Conservation (phyloP, 192 early-diverging fungal genomes). For the Funneliformis geosporum region DNA sequence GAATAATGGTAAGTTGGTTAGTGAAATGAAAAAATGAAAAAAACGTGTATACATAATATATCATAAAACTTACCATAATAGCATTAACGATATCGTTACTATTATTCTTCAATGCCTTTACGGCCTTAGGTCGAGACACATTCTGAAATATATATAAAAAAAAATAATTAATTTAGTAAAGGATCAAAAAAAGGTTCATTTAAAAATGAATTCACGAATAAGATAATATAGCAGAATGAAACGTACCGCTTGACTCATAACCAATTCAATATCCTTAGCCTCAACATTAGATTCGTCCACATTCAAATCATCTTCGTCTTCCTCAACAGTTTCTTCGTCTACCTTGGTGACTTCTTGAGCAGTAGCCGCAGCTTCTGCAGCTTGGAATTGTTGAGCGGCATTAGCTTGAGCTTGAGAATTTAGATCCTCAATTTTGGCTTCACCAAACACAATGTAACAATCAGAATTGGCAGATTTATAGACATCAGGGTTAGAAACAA, state of each 20-base stretch:
- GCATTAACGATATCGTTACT: slow-evolving; percentile 93
- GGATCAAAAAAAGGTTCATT: not conserved
- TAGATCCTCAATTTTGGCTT: slow-evolving; percentile 86
- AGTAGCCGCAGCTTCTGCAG: slow-evolving; percentile 42
- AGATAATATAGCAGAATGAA: not conserved
- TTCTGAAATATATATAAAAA: slow-evolving; percentile 36
- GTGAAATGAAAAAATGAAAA: too few relatives aligned
- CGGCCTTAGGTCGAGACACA: slow-evolving; percentile 82
- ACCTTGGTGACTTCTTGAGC: slow-evolving; percentile 49
- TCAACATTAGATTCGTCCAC: slow-evolving; percentile 86
- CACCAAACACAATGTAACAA: slow-evolving; percentile 96
- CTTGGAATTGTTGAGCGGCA: slow-evolving; percentile 55
- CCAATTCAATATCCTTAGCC: slow-evolving; percentile 91
- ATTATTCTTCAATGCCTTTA: slow-evolving; percentile 88
- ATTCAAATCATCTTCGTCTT: slow-evolving; percentile 69
- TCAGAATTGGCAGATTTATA: slow-evolving; percentile 88
- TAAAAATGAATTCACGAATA: not conserved
- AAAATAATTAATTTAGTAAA: not conserved
- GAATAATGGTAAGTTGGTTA: too few relatives aligned
- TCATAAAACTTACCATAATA: slow-evolving; percentile 74
- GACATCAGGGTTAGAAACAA: slow-evolving; percentile 89
- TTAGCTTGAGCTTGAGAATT: slow-evolving; percentile 72
- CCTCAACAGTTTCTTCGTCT: slow-evolving; percentile 45
- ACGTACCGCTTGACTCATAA: slow-evolving; percentile 80
- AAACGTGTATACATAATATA: not conserved